Evolutionary conservation across 805 yeast genomes (phyloP), one percentile per base, ranked within the genome.

Genomic region (Wickerhamiella azymoides): DNA sequence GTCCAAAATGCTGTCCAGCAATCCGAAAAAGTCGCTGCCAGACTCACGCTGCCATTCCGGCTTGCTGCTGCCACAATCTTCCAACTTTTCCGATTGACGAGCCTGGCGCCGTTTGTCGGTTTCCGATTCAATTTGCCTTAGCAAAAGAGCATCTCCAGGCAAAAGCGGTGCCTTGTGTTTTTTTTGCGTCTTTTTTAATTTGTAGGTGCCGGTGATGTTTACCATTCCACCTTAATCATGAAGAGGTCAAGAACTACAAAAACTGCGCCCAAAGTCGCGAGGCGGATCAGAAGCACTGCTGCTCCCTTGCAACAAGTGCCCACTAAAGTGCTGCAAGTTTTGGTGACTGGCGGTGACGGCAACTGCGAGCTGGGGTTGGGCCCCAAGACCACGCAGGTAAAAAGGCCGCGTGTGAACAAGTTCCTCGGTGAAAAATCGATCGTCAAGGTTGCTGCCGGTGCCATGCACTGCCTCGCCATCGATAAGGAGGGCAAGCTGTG

Each of bases 311-410:
- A 41, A 14, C 21, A 19, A 19, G 35, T 37, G 14, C 42, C 49
- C 14, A n/a, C 16, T 7, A 40, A 47, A 26, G 48, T 35, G 2
- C 65, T 89, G 45, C 92, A 86, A 57, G 70, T 92, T 2, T 89
- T 83, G 60, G 93, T 84, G 32, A 92, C 94, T 82, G 99, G 99
- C 36, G 76, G 93, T 1, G 98, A 98, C 1, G 79, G 94, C 0
- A 89, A 92, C 92, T 86, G 96, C 68, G 98, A 92, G 61, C 70
- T 92, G 25, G 99, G 99, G 1, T 69, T 92, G n/a, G 99, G 98
- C 1, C 97, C 97, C 9, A 80, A 73, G 53, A 89, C 85, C 32
- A 85, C 86, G 50, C 96, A 88, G 61, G 96, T 92, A 17, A 92
- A 92, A 59, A 77, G 99, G 59, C 99, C 99, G 14, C 74, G 99